phyloP scores from a whole-genome alignment of 148 eudicot genomes.

The Rhododendron mucronatum region DNA sequence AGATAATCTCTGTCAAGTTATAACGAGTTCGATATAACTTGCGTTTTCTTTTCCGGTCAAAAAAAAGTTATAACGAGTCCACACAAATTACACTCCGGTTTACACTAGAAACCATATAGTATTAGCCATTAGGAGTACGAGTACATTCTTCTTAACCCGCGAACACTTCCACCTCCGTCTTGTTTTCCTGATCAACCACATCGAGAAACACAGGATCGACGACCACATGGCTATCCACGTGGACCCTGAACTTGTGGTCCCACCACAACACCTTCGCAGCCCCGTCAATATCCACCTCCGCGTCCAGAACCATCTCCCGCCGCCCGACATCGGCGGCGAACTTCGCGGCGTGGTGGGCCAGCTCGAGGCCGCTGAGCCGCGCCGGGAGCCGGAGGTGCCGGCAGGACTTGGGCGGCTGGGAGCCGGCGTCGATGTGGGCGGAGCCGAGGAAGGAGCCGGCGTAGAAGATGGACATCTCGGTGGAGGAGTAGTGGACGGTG shows the following conservation, averaged over 20 bases:
- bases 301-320: slow-evolving; percentile 80
- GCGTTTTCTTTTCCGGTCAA: too few species aligned
- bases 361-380: slow-evolving; percentile 62
- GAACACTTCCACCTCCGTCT: slow-evolving; percentile 50
- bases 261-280: slow-evolving; percentile 71
- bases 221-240: slow-evolving; percentile 67
- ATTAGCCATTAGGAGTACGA: too few species aligned
- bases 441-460: slow-evolving; percentile 66
- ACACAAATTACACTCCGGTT: not conserved
- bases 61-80: too few species aligned
- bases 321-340: slow-evolving; percentile 56
- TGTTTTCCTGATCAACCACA: slow-evolving; percentile 79
- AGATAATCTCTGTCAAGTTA: not conserved
- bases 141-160: too few species aligned
- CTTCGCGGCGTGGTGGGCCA: slow-evolving; percentile 52
- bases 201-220: slow-evolving; percentile 92
- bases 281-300: slow-evolving; percentile 63
- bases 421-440: slow-evolving; percentile 62
- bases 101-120: too few species aligned
- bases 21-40: not conserved
- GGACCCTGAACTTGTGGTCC: slow-evolving; percentile 70
- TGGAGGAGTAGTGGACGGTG: slow-evolving; percentile 52
- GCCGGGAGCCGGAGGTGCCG: slow-evolving; percentile 61
- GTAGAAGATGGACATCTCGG: slow-evolving; percentile 75
- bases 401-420: slow-evolving; percentile 64